Evolutionary conservation across 768 basidiomycete species (phyloP).

Genomic region (Chalciporus pseudorubinellus): DNA sequence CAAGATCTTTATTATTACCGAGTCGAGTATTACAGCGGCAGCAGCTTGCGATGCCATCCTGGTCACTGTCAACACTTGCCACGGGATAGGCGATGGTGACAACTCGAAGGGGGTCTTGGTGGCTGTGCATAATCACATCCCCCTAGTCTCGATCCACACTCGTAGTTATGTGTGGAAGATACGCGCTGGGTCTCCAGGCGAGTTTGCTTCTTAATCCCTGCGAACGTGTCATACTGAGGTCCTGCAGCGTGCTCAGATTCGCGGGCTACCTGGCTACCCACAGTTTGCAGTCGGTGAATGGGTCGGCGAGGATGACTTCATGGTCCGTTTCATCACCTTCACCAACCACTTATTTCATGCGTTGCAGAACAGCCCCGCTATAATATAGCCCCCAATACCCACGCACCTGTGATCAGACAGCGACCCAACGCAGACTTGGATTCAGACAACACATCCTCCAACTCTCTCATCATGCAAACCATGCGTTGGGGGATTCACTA

Average conservation of each 20-base stretch:
- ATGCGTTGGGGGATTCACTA: slow-evolving; percentile 91
- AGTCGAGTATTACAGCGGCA: slow-evolving; percentile 61
- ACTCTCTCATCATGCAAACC: slow-evolving; percentile 61
- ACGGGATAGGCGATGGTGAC: no score
- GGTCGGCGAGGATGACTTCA: slow-evolving; percentile 56
- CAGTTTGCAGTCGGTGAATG: slow-evolving; percentile 52
- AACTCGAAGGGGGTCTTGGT: no score
- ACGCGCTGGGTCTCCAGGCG: slow-evolving; percentile 44
- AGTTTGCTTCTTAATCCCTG: neutral
- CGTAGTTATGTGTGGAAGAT: slow-evolving; percentile 59
- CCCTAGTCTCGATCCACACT: neutral
- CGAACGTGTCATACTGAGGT: neutral
- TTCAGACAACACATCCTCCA: slow-evolving; percentile 5
- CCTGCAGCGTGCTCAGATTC: slow-evolving; percentile 26
- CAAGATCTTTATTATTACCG: slow-evolving; percentile 63
- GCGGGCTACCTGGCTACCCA: slow-evolving; percentile 40
- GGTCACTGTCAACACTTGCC: no score
- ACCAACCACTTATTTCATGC: neutral
- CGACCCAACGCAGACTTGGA: slow-evolving; percentile 19
- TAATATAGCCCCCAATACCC: slow-evolving; percentile 81
- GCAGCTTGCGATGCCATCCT: slow-evolving; percentile 39
- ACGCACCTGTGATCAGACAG: slow-evolving; percentile 70
- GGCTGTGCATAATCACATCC: no score
- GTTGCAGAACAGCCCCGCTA: slow-evolving; percentile 46
- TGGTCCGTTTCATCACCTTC: slow-evolving; percentile 32